These are phyloP conservation scores for Trichaptum fuscoviolaceum DNA, from an alignment of 768 basidiomycete species.

Conservation along the genomic window DNA sequence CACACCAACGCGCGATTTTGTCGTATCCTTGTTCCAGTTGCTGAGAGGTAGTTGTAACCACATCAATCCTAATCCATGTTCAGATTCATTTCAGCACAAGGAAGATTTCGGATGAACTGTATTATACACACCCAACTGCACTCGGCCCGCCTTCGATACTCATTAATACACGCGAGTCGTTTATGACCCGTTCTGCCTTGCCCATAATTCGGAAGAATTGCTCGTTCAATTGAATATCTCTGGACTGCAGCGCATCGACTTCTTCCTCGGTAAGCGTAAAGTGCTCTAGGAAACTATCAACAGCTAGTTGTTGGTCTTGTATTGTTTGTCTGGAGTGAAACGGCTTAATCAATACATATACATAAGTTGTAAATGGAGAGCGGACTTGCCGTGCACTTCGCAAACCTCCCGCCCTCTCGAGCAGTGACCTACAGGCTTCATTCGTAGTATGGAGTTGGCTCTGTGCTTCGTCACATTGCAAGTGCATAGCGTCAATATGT, in stretches of 20 bases:
- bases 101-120: background rate
- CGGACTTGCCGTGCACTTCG: conserved; percentile 59
- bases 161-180: conserved; percentile 83
- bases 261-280: conserved; percentile 83
- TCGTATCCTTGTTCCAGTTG: conserved; percentile 87
- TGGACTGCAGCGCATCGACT: conserved; percentile 64
- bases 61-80: conserved; percentile 59
- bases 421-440: conserved; percentile 67
- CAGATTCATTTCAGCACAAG: background rate
- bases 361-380: background rate
- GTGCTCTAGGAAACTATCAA: conserved; percentile 71
- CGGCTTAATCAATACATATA: conserved; percentile 11
- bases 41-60: conserved; percentile 76
- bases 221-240: conserved; percentile 69
- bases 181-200: conserved; percentile 74
- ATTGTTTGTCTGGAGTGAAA: conserved; percentile 51
- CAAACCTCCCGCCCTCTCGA: conserved; percentile 79
- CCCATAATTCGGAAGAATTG: conserved; percentile 85
- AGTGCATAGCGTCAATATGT: conserved; percentile 76
- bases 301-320: conserved; percentile 66
- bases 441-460: conserved; percentile 68
- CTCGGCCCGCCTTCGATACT: conserved; percentile 78
- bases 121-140: conserved; percentile 56
- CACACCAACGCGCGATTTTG: conserved; percentile 82
- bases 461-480: conserved; percentile 80